Conservation (phyloP, 169 alveolate genomes). For the Eimeria falciformis region DNA sequence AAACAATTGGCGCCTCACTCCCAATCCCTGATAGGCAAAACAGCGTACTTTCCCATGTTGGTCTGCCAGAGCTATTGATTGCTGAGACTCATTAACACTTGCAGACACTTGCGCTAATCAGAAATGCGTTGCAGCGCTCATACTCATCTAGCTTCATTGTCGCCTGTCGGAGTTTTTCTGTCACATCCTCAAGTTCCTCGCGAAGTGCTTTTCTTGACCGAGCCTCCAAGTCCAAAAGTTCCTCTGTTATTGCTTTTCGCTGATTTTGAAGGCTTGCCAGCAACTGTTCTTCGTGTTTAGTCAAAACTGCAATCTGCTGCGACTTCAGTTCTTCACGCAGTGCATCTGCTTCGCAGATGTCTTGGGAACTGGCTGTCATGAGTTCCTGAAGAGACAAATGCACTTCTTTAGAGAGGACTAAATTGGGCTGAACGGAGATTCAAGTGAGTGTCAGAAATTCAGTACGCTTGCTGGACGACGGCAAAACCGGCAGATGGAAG, state of each 20-base stretch:
- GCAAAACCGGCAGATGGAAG: no score
- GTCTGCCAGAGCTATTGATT: no score
- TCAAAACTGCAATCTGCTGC: constrained; percentile 31
- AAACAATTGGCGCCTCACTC: no score
- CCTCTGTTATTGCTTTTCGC: constrained; percentile 52
- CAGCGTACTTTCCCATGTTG: no score
- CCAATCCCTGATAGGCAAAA: no score
- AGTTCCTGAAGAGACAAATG: background rate
- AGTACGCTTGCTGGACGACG: no score
- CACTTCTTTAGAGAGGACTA: background rate
- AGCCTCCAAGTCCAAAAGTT: constrained; percentile 57
- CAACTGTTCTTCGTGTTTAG: constrained; percentile 28
- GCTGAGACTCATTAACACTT: no score
- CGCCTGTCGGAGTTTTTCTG: constrained; percentile 28
- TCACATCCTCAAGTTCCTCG: constrained; percentile 27
- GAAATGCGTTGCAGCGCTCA: background rate
- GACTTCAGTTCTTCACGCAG: background rate
- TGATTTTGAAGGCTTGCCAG: constrained; percentile 55
- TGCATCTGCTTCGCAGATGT: constrained; percentile 12
- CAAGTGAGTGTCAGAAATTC: no score
- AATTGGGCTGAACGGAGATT: no score
- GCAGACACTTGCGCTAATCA: no score
- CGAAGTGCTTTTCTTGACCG: constrained; percentile 7
- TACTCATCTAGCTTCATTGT: constrained; percentile 21
- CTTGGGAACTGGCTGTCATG: constrained; percentile 2